A percentile compares a stretch with the other conserved stretches of the same genome.
Evolutionary conservation across 2,329 filamentous ascomycete species (phyloP).

Genomic region (Botrytis hyacinthi): DNA sequence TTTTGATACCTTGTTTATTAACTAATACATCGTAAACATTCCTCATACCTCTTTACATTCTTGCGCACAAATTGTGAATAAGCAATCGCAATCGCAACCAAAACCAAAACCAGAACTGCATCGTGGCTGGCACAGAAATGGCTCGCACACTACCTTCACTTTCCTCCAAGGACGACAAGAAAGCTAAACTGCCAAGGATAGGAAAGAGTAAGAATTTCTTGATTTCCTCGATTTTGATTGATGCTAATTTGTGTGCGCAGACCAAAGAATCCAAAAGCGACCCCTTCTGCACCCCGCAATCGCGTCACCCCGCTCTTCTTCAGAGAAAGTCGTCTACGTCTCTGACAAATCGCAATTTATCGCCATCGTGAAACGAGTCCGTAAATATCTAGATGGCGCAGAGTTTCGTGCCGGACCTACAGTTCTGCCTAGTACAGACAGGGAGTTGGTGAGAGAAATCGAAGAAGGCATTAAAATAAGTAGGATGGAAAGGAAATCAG

Average conservation of each 20-base stretch:
- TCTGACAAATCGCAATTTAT: slow-evolving; percentile 36
- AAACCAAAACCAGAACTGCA: background rate
- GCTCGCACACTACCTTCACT: slow-evolving; percentile 9
- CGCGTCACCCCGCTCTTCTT: slow-evolving; percentile 27
- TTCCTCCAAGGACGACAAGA: slow-evolving; percentile 13
- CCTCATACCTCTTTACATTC: too few species aligned
- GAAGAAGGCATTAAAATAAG: slow-evolving; percentile 25
- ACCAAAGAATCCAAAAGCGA: slow-evolving; percentile 37
- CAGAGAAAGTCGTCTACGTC: slow-evolving; percentile 37
- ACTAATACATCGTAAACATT: too few species aligned
- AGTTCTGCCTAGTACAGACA: slow-evolving; percentile 19
- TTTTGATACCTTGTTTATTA: background rate
- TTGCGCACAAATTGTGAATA: background rate
- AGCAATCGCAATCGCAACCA: background rate
- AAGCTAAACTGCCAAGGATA: slow-evolving; percentile 1
- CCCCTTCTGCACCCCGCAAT: slow-evolving; percentile 39
- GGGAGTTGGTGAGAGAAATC: slow-evolving; percentile 25
- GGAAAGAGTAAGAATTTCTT: slow-evolving; percentile 27
- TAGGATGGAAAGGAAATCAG: slow-evolving; percentile 24
- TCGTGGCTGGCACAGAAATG: background rate
- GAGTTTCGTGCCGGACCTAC: slow-evolving; percentile 32
- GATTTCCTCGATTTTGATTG: slow-evolving; percentile 22
- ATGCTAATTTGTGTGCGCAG: slow-evolving; percentile 24
- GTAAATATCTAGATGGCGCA: slow-evolving; percentile 32
- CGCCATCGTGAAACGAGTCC: slow-evolving; percentile 36